Evolutionary conservation across 768 basidiomycete genomes (phyloP), one percentile per base, ranked within the genome.

Genomic region (Agrocybe chaxingu): DNA sequence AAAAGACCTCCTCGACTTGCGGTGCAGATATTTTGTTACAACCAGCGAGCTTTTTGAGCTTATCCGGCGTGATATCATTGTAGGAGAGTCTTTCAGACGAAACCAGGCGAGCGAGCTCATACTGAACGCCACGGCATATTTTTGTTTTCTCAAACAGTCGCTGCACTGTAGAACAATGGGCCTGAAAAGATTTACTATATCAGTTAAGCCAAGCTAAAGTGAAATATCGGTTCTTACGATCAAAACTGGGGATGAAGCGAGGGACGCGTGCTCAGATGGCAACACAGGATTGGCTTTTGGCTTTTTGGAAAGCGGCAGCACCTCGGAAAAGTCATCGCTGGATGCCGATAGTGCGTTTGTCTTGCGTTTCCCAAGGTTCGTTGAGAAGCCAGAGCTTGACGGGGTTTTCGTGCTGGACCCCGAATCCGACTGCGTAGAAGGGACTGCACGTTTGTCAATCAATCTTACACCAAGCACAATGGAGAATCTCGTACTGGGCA

Each of bases 81-180:
- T 69, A 71, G 37, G 3, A 47, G 18, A 34, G 55, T 53, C 2
- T 50, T 50, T 35, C 65, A 57, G 30, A 40, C 3, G 55, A 55
- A 24, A 78, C 56, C 7, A 77, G 61, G 0, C 79, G 72, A 0
- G 74, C 78, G 16, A 84, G 69, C 53, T 83, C 79, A 38, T 50
- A 61, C 24, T 48, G 45, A 32, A 61, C 53, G 12, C 60, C 60
- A 10, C 35, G 36, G 2, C 48, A 12, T n/a, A 63, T 7, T 11
- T 52, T 33, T 3, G 47, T 32, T 18, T 48, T 47, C 0, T 58
- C 45, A 18, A 62, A 52, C 8, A 56, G 39, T 9, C 36, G 7
- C 2, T 43, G 38, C 3, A 50, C 54, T 4, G 19, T 13, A 1
- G 48, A 49, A 18, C 47, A 54, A 44, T 60, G 50, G n/a, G 55